Evolutionary conservation across 257 asterid genomes (phyloP).

Genomic region (Nicotiana tabacum): DNA sequence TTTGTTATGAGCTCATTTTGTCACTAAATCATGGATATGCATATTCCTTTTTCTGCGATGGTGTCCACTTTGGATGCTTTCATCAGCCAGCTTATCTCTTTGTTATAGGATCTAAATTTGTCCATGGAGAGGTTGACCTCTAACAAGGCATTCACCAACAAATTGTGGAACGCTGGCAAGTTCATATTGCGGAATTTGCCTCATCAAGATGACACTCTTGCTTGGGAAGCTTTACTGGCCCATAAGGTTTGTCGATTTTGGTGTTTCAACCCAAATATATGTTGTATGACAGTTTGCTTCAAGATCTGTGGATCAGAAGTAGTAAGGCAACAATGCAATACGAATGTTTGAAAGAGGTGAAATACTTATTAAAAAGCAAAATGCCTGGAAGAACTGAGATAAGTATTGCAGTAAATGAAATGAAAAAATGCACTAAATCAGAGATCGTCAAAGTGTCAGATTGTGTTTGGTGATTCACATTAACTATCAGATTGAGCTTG

Average conservation of each 20-base stretch:
- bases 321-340: neutral
- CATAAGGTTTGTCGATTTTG: constrained; percentile 46
- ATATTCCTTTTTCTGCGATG: constrained; percentile 5
- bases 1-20: constrained; percentile 25
- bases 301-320: neutral
- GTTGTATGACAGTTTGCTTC: neutral
- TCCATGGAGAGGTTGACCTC: constrained; percentile 81
- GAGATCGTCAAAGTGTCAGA: neutral
- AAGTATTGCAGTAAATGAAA: neutral
- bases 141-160: constrained; percentile 95
- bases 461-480: neutral
- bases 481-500: neutral
- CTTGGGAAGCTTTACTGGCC: constrained; percentile 58
- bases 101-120: constrained; percentile 76
- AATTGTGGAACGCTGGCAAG: constrained; percentile 98
- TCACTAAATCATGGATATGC: neutral
- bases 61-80: constrained; percentile 10
- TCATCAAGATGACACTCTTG: constrained; percentile 52
- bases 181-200: constrained; percentile 92
- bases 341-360: neutral
- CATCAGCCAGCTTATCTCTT: constrained; percentile 9
- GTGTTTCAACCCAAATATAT: constrained; percentile 5
- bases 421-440: neutral
- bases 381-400: neutral
- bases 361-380: neutral